These are phyloP conservation scores for Spergularia marina DNA, from an alignment of 148 eudicot genomes.

Conservation along the genomic window DNA sequence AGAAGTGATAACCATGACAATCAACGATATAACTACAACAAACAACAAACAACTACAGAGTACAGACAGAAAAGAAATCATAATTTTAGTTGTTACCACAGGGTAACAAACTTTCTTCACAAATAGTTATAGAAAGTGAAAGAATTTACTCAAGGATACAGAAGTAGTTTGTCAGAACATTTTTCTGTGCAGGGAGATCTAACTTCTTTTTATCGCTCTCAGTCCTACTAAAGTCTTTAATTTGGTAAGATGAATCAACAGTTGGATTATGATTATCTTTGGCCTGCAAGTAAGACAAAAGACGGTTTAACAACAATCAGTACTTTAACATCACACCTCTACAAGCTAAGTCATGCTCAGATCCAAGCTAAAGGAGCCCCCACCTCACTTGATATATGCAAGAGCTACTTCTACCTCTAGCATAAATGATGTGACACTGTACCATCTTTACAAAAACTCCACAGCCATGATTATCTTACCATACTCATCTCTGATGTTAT, in stretches of 20 bases:
- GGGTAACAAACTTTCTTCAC: not conserved
- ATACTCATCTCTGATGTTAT: not conserved
- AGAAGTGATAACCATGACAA: not conserved
- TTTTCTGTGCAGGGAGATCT: conserved; percentile 90
- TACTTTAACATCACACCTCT: not conserved
- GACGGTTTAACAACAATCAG: conserved; percentile 4
- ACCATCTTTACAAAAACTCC: not conserved
- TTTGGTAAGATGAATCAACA: conserved; percentile 40
- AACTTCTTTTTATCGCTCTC: conserved; percentile 58
- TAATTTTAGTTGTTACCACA: not conserved
- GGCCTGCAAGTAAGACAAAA: conserved; percentile 38
- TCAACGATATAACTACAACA: not conserved
- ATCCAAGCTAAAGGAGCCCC: not conserved
- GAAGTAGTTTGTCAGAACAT: conserved; percentile 87
- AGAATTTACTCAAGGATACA: conserved; percentile 64
- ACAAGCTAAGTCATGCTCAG: not conserved
- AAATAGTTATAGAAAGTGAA: not conserved
- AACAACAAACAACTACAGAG: not conserved
- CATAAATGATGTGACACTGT: not conserved
- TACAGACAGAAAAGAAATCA: not conserved
- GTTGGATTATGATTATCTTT: conserved; percentile 26
- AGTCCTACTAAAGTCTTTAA: conserved; percentile 48
- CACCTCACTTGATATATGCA: not conserved
- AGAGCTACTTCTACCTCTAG: not conserved
- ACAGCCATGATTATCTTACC: not conserved